Conservation (phyloP, 2,329 filamentous ascomycete genomes). For the Phaeophleospora eucalypticola region DNA sequence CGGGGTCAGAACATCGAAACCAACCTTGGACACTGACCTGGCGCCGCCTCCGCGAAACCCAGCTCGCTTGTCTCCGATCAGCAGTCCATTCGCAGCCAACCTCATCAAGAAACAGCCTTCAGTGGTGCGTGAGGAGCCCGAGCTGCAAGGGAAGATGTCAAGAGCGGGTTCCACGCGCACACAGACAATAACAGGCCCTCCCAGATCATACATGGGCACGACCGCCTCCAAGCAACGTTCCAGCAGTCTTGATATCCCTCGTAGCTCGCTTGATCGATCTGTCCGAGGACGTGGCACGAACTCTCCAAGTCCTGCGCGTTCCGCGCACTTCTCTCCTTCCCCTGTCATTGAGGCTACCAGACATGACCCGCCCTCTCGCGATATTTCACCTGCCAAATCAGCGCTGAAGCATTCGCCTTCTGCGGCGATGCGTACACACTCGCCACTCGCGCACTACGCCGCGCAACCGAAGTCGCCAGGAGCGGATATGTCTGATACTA, state of each 20-base stretch:
- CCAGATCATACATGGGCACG: slow-evolving; percentile 21
- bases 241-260: slow-evolving; percentile 33
- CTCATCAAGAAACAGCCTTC: slow-evolving; percentile 32
- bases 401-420: slow-evolving; percentile 63
- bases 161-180: slow-evolving; percentile 4
- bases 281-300: slow-evolving; percentile 20
- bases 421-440: slow-evolving; percentile 42
- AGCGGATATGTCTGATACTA: slow-evolving; percentile 55
- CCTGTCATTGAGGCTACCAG: slow-evolving; percentile 55
- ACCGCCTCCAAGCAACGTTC: slow-evolving; percentile 22
- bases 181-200: slow-evolving; percentile 22
- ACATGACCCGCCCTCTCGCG: slow-evolving; percentile 66
- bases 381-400: slow-evolving; percentile 72
- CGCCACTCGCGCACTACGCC: slow-evolving; percentile 48
- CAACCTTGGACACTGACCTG: slow-evolving; percentile 21
- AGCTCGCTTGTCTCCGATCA: slow-evolving; percentile 26
- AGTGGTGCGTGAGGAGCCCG: slow-evolving; percentile 31
- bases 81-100: slow-evolving; percentile 19
- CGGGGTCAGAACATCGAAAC: slow-evolving; percentile 1
- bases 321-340: slow-evolving; percentile 61
- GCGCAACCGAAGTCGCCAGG: slow-evolving; percentile 41
- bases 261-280: slow-evolving; percentile 14
- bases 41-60: slow-evolving; percentile 31
- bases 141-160: slow-evolving; percentile 22
- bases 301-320: slow-evolving; percentile 59